Percentiles rank a stretch among this genome's conserved stretches.
phyloP scores from a whole-genome alignment of 768 basidiomycete species.

The Mrakia hoshinonis region DNA sequence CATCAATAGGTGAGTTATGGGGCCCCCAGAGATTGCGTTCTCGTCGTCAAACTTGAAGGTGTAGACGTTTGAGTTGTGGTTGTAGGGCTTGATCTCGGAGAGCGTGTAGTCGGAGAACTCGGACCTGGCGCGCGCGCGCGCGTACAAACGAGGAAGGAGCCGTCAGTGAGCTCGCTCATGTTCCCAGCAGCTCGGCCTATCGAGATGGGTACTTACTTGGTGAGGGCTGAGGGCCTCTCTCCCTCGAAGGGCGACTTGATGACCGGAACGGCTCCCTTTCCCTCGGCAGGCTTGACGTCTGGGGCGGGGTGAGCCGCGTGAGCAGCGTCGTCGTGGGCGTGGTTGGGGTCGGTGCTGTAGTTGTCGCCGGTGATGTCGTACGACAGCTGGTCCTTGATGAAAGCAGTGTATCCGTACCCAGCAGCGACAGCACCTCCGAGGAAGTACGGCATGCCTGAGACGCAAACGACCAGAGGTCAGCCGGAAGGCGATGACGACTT shows the following conservation, averaged over 20 bases:
- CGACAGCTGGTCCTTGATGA: not conserved
- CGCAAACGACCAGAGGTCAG: not conserved
- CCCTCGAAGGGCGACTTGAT: constrained; percentile 11
- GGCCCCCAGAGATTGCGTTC: constrained; percentile 62
- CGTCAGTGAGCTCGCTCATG: not conserved
- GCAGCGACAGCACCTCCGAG: constrained; percentile 2
- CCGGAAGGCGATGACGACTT: not conserved
- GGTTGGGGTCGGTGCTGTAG: not conserved
- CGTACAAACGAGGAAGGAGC: not conserved
- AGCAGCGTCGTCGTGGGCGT: not conserved
- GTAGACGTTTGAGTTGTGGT: constrained; percentile 57
- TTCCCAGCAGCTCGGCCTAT: not conserved
- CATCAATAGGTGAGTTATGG: constrained; percentile 67
- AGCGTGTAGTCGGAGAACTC: constrained; percentile 17
- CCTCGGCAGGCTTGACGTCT: not conserved
- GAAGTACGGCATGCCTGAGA: not conserved
- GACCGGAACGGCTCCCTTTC: not conserved
- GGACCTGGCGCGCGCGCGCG: not conserved
- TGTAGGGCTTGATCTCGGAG: constrained; percentile 59
- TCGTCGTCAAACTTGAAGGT: constrained; percentile 32
- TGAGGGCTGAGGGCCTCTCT: constrained; percentile 17
- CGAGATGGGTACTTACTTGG: not conserved
- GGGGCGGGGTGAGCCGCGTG: not conserved
- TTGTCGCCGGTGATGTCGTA: not conserved
- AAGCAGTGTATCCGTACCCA: not conserved